Evolutionary conservation across 768 basidiomycete species (phyloP), one percentile per base, ranked within the genome.

Genomic region (Hemileccinum impolitum): DNA sequence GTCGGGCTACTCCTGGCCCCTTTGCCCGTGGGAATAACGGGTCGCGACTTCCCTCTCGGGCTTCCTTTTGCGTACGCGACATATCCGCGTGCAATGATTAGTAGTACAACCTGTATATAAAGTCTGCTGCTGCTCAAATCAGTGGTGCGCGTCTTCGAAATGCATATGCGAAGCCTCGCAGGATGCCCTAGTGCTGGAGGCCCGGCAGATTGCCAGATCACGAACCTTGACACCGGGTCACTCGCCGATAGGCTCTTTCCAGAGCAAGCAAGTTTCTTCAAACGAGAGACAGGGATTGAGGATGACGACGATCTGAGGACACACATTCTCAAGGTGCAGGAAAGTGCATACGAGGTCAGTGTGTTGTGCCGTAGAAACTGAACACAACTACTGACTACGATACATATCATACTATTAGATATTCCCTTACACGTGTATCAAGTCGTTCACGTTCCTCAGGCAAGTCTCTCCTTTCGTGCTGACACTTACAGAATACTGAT

Each of bases 311-410:
- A 52, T 12, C 55, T 71, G 4, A 63, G 53, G 52, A 23, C 38
- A 14, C 70, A 71, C 42, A 62, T 71, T 21, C 18, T 72, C 9
- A 48, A 45, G 7, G 60, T 72, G 11, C 66, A 68, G 43, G 43
- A 46, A 17, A 60, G 58, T 31, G 68, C 69, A 2, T 68, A 63
- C 45, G 48, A 67, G 45, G 69, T 67, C 37, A 31, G 58, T 49
- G 6, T 18, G 10, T 23, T 1, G 6, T 2, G 3, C n/a, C 0
- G 31, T 21, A 2, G 35, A 19, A 25, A 4, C 1, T 37, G 17
- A 47, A 17, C 5, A 8, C n/a, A n/a, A n/a, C n/a, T n/a, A 35
- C 9, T 13, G 3, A 23, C 23, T 3, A 23, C n/a, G n/a, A 23
- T 23, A 23, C 6, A 23, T 23, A 23, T 31, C 23, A 21, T n/a